Conservation (phyloP, 2,329 filamentous ascomycete genomes). For the Chaetothyriales sp. region DNA sequence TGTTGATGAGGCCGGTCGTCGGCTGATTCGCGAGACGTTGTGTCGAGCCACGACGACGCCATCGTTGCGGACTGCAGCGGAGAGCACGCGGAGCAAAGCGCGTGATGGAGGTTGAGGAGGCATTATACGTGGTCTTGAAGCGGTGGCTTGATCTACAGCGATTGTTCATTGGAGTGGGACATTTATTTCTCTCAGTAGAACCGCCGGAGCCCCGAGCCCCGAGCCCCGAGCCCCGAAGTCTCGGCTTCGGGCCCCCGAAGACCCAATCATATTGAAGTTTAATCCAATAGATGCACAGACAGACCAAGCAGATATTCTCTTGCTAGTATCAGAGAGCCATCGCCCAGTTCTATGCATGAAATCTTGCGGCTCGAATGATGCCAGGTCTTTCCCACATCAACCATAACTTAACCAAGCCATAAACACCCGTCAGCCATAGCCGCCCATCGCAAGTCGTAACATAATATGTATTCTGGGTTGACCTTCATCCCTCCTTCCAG, state of each 20-base stretch:
- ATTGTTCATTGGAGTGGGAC: background rate
- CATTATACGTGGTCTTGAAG: background rate
- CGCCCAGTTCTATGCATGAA: background rate
- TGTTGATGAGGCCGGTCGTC: constrained; percentile 6
- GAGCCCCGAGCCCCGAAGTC: background rate
- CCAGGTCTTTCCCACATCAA: background rate
- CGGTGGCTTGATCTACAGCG: background rate
- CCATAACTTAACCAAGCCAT: background rate
- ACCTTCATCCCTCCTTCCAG: background rate
- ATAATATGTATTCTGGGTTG: background rate
- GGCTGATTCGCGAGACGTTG: background rate
- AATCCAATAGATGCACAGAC: background rate
- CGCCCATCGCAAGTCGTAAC: background rate
- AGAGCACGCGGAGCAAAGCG: background rate
- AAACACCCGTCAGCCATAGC: background rate
- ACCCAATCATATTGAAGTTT: background rate
- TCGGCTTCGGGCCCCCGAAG: background rate
- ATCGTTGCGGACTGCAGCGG: constrained; percentile 1
- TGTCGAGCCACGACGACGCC: background rate
- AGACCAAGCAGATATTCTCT: too few species aligned
- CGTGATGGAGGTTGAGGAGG: background rate
- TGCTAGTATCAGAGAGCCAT: too few species aligned
- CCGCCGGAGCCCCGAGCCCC: background rate
- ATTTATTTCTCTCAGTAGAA: background rate
- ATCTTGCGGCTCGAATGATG: background rate